A percentile compares a stretch with the other conserved stretches of the same genome.
These are phyloP conservation scores for Calocera cornea DNA, from an alignment of 768 basidiomycete species.

Conservation along the genomic window DNA sequence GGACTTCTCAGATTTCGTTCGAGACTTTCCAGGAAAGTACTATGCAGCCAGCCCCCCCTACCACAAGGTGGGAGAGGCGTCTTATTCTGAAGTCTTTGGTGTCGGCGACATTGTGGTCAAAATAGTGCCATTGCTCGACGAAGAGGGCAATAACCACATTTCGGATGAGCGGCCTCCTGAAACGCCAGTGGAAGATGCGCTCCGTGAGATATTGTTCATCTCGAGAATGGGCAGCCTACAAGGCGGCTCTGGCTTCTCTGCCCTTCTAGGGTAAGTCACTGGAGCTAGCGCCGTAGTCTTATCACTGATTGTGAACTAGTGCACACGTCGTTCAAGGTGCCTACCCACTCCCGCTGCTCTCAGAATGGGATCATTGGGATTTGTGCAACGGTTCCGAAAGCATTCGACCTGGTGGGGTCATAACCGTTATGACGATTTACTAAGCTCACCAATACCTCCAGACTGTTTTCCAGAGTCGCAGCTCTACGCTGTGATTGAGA, in stretches of 20 bases:
- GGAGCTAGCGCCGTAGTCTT: not conserved
- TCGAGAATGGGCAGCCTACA: slow-evolving; percentile 50
- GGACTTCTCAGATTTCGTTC: not conserved
- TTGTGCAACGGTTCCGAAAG: slow-evolving; percentile 65
- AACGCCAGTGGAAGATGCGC: slow-evolving; percentile 58
- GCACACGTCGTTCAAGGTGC: slow-evolving; percentile 74
- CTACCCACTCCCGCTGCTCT: slow-evolving; percentile 67
- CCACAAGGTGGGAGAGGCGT: slow-evolving; percentile 88
- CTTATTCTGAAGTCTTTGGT: slow-evolving; percentile 91
- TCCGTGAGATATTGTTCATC: slow-evolving; percentile 70
- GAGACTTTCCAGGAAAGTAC: not conserved
- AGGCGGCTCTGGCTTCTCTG: slow-evolving; percentile 63
- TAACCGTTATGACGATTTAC: slow-evolving; percentile 5
- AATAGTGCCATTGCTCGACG: slow-evolving; percentile 62
- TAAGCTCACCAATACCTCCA: slow-evolving; percentile 21
- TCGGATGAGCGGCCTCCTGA: slow-evolving; percentile 47
- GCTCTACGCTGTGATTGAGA: slow-evolving; percentile 75
- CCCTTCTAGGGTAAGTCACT: slow-evolving; percentile 37
- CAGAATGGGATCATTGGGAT: slow-evolving; percentile 79
- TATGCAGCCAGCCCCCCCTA: slow-evolving; percentile 26
- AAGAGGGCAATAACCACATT: slow-evolving; percentile 22
- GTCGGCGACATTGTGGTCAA: slow-evolving; percentile 83
- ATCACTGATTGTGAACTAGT: slow-evolving; percentile 27
- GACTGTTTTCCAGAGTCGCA: slow-evolving; percentile 67
- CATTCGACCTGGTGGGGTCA: slow-evolving; percentile 58